These are phyloP conservation scores for Glarea lozoyensis DNA, from an alignment of 495 filamentous ascomycete genomes.

Conservation along the genomic window DNA sequence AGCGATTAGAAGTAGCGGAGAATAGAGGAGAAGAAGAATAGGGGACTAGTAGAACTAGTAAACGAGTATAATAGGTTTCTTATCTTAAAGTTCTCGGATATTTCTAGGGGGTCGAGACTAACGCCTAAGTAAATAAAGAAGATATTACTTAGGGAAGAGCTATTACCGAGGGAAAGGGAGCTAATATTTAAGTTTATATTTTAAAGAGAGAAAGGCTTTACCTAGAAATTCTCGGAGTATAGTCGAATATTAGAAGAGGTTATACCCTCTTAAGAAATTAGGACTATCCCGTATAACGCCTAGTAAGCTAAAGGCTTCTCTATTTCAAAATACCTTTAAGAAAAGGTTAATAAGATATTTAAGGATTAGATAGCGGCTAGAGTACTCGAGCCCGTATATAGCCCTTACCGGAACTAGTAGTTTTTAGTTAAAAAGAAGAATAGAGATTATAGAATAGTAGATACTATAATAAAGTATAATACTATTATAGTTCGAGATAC, in stretches of 20 bases:
- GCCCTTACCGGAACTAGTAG: conserved; percentile 1
- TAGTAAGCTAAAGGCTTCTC: not conserved
- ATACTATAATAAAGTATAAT: not conserved
- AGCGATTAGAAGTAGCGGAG: not conserved
- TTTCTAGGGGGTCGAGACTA: not conserved
- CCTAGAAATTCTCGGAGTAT: not conserved
- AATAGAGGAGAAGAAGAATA: not conserved
- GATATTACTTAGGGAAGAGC: not conserved
- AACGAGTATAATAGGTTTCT: not conserved
- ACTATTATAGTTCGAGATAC: not conserved
- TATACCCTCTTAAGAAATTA: not conserved
- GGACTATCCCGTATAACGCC: not conserved
- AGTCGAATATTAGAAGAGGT: not conserved
- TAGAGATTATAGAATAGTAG: not conserved
- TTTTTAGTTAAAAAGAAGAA: conserved; percentile 3
- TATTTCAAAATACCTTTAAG: not conserved
- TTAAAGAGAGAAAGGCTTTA: not conserved
- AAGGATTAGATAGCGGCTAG: not conserved
- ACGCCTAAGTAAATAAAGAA: not conserved
- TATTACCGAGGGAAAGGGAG: not conserved
- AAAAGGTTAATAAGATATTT: not conserved
- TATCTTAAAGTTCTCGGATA: not conserved
- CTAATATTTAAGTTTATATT: not conserved
- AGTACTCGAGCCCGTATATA: not conserved
- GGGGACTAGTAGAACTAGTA: not conserved